Base-by-base conservation (phyloP, 306 rosid genomes). In the Inga oerstediana region DNA sequence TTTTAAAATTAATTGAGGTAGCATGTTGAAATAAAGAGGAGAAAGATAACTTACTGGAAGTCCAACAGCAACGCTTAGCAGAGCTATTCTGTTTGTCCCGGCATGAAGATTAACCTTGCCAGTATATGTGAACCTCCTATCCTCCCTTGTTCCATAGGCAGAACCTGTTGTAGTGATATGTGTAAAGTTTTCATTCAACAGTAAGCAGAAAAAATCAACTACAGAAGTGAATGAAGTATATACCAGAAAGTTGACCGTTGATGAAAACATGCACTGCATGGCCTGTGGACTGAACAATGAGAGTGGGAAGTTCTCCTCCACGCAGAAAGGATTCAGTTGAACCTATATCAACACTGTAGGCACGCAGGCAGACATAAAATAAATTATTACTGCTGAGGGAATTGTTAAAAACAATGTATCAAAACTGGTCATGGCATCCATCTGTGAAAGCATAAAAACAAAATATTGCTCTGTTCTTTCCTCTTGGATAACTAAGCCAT, bases 21-120 rank as follows among this genome's bases (percentile, higher is more conserved):
- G 83, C 74, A 76, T 80, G 64, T 74, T 19, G 30, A 86, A 75
- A 41, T 16, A 64, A 77, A 75, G 54, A 48, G 16, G 70, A 80
- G 78, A 79, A 88, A 32, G 80, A 59, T 76, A 81, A 89, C 97
- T 83, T 81, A 97, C 99, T 35, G 94, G 99, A 84, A 97, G 92
- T 71, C 99, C 99, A 78, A 97, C 94, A 59, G 99, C 97, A 85
- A 97, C 97, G 72, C 99, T 97, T 80, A 97, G 91, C 62, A 97
- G 88, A 22, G 98, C 97, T 81, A 97, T 88, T 83, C 79, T 91
- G 95, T 97, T 97, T 76, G 79, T 89, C 85, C 99, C 98, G 2
- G 98, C 88, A 66, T 41, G 95, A 74, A 97, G 92, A 84, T 94
- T 90, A 73, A 90, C 93, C 58, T 91, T 81, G 73, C 97, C 98